A percentile compares a stretch with the other conserved stretches of the same genome.
Conservation (phyloP, 179 eudicot genomes). For the Spinacia oleracea region DNA sequence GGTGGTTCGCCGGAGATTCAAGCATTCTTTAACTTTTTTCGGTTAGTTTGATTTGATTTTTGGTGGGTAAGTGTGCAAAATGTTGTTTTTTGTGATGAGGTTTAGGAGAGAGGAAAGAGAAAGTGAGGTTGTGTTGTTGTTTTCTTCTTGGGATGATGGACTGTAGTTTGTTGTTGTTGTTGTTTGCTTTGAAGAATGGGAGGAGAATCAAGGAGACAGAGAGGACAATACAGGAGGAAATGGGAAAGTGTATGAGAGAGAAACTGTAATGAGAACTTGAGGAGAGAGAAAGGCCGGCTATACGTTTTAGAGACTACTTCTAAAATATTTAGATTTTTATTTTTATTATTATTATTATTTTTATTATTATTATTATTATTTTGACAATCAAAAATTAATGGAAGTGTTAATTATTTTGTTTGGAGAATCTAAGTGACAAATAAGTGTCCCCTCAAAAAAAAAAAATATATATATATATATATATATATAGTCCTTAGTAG, state of each 20-base stretch:
- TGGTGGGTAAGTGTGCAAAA: not conserved
- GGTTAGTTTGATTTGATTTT: not conserved
- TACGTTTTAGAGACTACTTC: constrained; percentile 8
- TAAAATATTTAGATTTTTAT: not conserved
- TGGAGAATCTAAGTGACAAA: constrained; percentile 1
- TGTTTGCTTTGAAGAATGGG: constrained; percentile 24
- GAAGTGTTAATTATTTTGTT: not conserved
- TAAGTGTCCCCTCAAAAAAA: not conserved
- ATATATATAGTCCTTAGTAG: no score
- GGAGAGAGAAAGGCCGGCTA: constrained; percentile 25
- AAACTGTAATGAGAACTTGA: constrained; percentile 13
- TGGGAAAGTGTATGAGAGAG: constrained; percentile 34
- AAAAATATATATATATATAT: no score
- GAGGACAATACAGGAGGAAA: constrained; percentile 23
- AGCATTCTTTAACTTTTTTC: constrained; percentile 6
- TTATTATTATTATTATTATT: not conserved
- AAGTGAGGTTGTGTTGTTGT: not conserved
- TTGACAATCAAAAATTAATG: not conserved
- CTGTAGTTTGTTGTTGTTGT: not conserved
- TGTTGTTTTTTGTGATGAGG: not conserved
- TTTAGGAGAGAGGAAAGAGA: no score
- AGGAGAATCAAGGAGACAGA: constrained; percentile 15
- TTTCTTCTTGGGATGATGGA: not conserved
- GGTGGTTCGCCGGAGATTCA: constrained; percentile 13
- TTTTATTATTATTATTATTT: not conserved